Evolutionary conservation across 176 grass and related monocot genomes (phyloP), one percentile per base, ranked within the genome.

Genomic region (Aegilops bicornis): DNA sequence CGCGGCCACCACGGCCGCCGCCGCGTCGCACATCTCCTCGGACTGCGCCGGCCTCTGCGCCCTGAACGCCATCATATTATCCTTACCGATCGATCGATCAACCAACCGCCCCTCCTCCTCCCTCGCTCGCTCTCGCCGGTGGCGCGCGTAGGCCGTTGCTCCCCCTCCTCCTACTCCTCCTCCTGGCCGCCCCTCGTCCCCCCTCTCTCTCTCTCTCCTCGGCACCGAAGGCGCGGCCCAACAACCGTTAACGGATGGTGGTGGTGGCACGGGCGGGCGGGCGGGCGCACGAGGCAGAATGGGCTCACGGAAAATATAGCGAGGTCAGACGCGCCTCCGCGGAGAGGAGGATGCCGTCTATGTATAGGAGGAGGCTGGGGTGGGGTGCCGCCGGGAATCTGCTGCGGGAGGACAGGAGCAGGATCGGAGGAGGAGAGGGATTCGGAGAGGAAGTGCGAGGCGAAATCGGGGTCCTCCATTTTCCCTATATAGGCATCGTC

Each of bases 21-120:
- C 79, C 24, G 60, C 52, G 36, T 86, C 88, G 76, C 79, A 79
- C 48, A 83, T 52, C 79, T 80, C 80, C 69, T 85, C 88, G 2
- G 62, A 27, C 48, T 58, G 54, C 69, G 65, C 20, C 83, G 39
- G 22, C 65, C 30, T 15, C 64, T 31, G 33, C 71, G 1, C 65
- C 82, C 52, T 85, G 90, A 91, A 91, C 82, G 82, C 82, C 8
- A 88, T 56, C 90, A 88, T 88, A 22, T 54, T 85, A 8, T 7
- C 48, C 52, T 17, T 7, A 6, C 70, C 62, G 5, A 0, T 60
- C 10, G 10, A 15, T 74, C 10, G 7, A 15, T n/a, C 20, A 35
- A 33, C 32, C 24, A 13, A 3, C 35, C 39, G 0, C 61, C 24
- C 12, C 32, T 25, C 79, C 23, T 10, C 82, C 16, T 29, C 70